Evolutionary conservation across 306 rosid genomes (phyloP).

Genomic region (Rosa lucieae): DNA sequence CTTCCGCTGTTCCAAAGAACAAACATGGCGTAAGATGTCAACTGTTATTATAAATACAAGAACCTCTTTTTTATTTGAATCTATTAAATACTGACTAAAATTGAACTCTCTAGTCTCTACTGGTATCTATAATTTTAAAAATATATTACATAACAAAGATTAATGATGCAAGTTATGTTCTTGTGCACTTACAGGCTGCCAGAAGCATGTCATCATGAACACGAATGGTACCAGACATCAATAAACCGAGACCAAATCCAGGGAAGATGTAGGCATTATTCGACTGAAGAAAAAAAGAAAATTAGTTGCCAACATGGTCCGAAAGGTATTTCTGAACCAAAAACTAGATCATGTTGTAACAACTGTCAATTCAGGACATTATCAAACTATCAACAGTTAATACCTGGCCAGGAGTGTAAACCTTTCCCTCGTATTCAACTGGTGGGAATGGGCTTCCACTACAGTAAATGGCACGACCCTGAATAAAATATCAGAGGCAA

Average conservation of each 20-base stretch:
- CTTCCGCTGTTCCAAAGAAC: constrained; percentile 75
- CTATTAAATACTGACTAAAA: not conserved
- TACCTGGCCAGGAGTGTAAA: constrained; percentile 86
- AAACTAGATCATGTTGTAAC: not conserved
- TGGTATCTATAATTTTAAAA: not conserved
- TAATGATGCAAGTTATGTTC: not conserved
- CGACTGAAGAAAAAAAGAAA: constrained; percentile 48
- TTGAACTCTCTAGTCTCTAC: not conserved
- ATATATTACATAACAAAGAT: not conserved
- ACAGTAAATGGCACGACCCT: constrained; percentile 86
- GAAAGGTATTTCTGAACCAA: not conserved
- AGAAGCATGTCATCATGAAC: constrained; percentile 90
- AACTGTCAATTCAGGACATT: not conserved
- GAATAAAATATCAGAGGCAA: not conserved
- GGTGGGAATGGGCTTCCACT: constrained; percentile 92
- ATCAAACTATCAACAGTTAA: constrained; percentile 12
- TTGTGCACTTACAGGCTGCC: constrained; percentile 81
- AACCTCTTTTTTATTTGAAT: not conserved
- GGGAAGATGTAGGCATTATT: constrained; percentile 97
- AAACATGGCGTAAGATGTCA: constrained; percentile 7
- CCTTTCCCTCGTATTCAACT: constrained; percentile 78
- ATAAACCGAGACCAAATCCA: constrained; percentile 85
- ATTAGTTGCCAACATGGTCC: constrained; percentile 18
- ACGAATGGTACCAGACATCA: constrained; percentile 89
- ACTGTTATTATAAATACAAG: not conserved